Conservation (phyloP, 1,284 basidiomycete genomes). For the Leucoagaricus sp. region DNA sequence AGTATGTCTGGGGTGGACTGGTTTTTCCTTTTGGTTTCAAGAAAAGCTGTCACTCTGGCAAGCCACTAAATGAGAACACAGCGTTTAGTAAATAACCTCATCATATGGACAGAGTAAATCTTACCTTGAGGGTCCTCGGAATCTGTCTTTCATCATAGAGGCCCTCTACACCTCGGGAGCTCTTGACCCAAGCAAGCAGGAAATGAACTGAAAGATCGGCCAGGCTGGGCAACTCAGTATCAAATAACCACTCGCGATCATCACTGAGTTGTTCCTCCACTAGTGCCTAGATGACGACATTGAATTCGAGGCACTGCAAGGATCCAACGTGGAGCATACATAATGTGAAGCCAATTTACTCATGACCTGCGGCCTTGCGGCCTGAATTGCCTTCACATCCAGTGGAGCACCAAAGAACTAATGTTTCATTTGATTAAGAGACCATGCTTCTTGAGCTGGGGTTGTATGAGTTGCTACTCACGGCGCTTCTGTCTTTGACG, state of each 20-base stretch:
- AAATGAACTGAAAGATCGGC: slow-evolving; percentile 55
- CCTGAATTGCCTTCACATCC: slow-evolving; percentile 35
- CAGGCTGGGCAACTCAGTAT: slow-evolving; percentile 50
- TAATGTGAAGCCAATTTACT: slow-evolving; percentile 42
- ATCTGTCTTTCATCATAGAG: slow-evolving; percentile 42
- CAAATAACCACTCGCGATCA: slow-evolving; percentile 59
- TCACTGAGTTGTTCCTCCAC: slow-evolving; percentile 55
- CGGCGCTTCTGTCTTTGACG: slow-evolving; percentile 47
- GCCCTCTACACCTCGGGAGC: slow-evolving; percentile 34
- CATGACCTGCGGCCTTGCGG: slow-evolving; percentile 31
- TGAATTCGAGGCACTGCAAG: not conserved
- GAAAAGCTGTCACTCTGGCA: slow-evolving; percentile 35
- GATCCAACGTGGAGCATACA: slow-evolving; percentile 28
- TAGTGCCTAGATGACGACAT: slow-evolving; percentile 33
- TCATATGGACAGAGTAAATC: too few species aligned
- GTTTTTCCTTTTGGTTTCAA: slow-evolving; percentile 32
- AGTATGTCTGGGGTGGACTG: slow-evolving; percentile 31
- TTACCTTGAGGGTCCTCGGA: slow-evolving; percentile 43
- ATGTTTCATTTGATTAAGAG: not conserved
- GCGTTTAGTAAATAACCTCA: too few species aligned
- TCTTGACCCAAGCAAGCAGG: slow-evolving; percentile 44
- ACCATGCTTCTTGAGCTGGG: not conserved
- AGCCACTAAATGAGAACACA: too few species aligned
- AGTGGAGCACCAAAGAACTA: slow-evolving; percentile 36
- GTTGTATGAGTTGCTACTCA: slow-evolving; percentile 24